phyloP scores from a whole-genome alignment of 225 moss, liverwort and hornwort species.

The Thuidium tamariscinum region DNA sequence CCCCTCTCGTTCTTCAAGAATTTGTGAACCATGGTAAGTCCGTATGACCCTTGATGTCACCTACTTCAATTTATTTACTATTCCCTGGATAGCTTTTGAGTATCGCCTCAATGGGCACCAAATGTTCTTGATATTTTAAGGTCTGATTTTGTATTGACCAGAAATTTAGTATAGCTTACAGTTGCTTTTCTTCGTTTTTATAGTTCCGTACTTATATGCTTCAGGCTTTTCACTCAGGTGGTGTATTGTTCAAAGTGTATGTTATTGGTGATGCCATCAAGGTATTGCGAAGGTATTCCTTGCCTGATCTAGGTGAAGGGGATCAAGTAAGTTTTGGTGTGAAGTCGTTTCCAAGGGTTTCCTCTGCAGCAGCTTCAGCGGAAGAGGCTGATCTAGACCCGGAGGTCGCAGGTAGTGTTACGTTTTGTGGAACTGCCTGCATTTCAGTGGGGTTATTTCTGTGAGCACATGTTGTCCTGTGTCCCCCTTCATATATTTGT shows the following conservation, averaged over 20 bases:
- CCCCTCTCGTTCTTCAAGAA: slow-evolving; percentile 40
- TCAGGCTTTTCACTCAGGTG: slow-evolving; percentile 10
- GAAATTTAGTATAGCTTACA: not conserved
- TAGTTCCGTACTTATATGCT: not conserved
- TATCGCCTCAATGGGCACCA: not conserved
- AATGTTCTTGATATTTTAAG: not conserved
- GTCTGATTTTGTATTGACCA: not conserved
- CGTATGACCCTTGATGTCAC: not conserved
- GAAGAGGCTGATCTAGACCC: slow-evolving; percentile 43
- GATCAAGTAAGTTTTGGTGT: slow-evolving; percentile 22
- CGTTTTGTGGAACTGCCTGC: not conserved
- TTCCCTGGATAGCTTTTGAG: not conserved
- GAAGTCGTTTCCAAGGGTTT: slow-evolving; percentile 43
- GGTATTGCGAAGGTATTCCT: slow-evolving; percentile 39
- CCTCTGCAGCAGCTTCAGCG: slow-evolving; percentile 33
- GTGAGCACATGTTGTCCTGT: not conserved
- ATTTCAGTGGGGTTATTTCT: not conserved
- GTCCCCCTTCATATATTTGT: not conserved
- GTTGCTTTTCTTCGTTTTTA: not conserved
- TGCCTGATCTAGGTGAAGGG: slow-evolving; percentile 38
- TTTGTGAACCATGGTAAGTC: slow-evolving; percentile 41
- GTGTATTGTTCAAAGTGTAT: slow-evolving; percentile 46
- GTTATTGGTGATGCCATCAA: slow-evolving; percentile 39
- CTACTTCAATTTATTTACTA: not conserved
- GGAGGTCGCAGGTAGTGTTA: slow-evolving; percentile 19